These are phyloP conservation scores for Martensiomyces pterosporus DNA, from an alignment of 192 early-diverging fungal species.

Conservation along the genomic window DNA sequence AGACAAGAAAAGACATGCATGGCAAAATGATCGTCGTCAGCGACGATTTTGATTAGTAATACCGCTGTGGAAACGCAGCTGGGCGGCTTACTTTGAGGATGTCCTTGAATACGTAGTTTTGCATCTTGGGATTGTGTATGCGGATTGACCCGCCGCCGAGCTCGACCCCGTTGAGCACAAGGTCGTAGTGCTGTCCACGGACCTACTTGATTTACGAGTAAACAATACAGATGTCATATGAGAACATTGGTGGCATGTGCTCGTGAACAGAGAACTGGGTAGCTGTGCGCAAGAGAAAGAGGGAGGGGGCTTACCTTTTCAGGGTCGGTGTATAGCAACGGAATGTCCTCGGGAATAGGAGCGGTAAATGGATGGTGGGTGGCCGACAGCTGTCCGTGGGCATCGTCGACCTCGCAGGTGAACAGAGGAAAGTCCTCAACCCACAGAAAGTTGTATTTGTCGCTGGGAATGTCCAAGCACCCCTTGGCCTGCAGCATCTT, in stretches of 20 bases:
- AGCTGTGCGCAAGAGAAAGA: too few relatives aligned
- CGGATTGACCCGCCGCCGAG: slow-evolving; percentile 90
- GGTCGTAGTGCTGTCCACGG: slow-evolving; percentile 82
- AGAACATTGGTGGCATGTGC: too few relatives aligned
- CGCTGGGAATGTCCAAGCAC: slow-evolving; percentile 41
- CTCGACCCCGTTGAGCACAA: slow-evolving; percentile 87
- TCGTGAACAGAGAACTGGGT: too few relatives aligned
- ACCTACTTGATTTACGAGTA: too few relatives aligned
- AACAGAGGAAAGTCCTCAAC: slow-evolving; percentile 88
- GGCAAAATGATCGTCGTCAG: too few relatives aligned
- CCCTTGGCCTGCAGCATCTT: slow-evolving; percentile 53
- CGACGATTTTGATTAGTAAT: too few relatives aligned
- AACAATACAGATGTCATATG: too few relatives aligned
- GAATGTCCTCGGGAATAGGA: slow-evolving; percentile 64
- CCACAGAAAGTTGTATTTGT: slow-evolving; percentile 74
- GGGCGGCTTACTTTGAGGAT: slow-evolving; percentile 53
- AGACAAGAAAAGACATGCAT: too few relatives aligned
- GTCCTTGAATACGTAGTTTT: slow-evolving; percentile 68
- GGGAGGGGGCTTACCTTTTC: slow-evolving; percentile 41
- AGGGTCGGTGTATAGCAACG: slow-evolving; percentile 58
- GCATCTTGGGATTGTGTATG: slow-evolving; percentile 73
- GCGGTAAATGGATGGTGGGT: slow-evolving; percentile 95
- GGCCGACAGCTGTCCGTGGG: slow-evolving; percentile 46
- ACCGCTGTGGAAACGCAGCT: not conserved
- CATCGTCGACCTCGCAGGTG: slow-evolving; percentile 59